Evolutionary conservation across 2,329 filamentous ascomycete species (phyloP).

Genomic region (Alternaria panax): DNA sequence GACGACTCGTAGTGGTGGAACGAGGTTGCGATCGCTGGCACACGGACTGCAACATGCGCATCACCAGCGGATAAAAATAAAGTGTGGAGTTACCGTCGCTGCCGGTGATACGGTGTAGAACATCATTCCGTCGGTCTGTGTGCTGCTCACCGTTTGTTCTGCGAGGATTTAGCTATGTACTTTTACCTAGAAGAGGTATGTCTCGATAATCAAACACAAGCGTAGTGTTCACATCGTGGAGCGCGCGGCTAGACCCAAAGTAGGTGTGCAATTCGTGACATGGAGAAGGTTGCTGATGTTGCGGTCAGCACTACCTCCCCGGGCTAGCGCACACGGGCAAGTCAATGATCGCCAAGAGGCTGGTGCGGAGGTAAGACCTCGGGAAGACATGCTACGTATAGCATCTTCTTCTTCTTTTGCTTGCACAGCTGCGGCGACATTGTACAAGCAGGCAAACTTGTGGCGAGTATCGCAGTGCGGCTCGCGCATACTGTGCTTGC

Average conservation of each 20-base stretch:
- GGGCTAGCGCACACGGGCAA: not conserved
- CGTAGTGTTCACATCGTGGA: not conserved
- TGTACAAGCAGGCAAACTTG: not conserved
- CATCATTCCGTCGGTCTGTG: not conserved
- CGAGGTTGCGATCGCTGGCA: not conserved
- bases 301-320: not conserved
- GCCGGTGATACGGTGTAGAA: not conserved
- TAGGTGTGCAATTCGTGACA: not conserved
- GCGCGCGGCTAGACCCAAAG: not conserved
- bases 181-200: not conserved
- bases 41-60: not conserved
- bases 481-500: fast-evolving
- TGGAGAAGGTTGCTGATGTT: not conserved
- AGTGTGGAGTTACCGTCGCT: not conserved
- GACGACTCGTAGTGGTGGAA: not conserved
- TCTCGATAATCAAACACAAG: not conserved
- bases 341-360: not conserved
- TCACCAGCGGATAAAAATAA: not conserved
- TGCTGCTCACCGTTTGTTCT: not conserved
- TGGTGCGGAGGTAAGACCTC: not conserved
- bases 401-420: not conserved
- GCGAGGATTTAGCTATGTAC: not conserved
- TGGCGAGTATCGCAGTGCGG: not conserved
- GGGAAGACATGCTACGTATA: not conserved
- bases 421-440: not conserved